phyloP scores from a whole-genome alignment of 2,329 filamentous ascomycete genomes.

The Sporothrix brunneoviolacea region DNA sequence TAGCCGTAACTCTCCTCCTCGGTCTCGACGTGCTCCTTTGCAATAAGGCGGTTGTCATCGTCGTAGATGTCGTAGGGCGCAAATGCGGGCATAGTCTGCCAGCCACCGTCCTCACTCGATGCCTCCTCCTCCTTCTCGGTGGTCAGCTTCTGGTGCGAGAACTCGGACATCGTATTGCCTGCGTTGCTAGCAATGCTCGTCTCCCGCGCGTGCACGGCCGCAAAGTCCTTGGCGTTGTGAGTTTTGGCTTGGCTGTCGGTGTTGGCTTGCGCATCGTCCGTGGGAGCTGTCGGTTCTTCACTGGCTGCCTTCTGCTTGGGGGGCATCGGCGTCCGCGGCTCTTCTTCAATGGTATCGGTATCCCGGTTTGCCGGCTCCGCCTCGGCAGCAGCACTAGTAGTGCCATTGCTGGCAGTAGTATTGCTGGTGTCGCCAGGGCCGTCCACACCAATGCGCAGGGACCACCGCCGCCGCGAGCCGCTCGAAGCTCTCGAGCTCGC shows the following conservation, averaged over 20 bases:
- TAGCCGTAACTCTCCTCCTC: constrained; percentile 64
- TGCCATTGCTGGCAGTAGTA: neutral
- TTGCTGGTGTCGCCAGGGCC: neutral
- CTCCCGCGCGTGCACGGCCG: constrained; percentile 31
- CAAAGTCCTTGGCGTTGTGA: constrained; percentile 17
- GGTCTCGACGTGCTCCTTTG: constrained; percentile 68
- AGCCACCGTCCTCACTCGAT: constrained; percentile 60
- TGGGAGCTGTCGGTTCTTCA: neutral
- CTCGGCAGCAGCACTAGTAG: neutral
- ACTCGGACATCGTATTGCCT: constrained; percentile 60
- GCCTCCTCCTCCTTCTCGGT: constrained; percentile 48
- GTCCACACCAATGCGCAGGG: constrained; percentile 8
- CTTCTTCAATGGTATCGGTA: constrained; percentile 18
- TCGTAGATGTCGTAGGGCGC: constrained; percentile 94
- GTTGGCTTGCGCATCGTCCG: neutral
- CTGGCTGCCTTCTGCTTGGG: constrained; percentile 15
- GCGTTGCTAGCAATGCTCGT: constrained; percentile 32
- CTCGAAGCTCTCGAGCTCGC: constrained; percentile 16
- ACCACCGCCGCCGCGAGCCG: constrained; percentile 11
- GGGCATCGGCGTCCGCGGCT: constrained; percentile 22
- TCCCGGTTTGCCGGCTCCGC: constrained; percentile 13
- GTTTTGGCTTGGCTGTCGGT: neutral
- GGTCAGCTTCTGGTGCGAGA: constrained; percentile 78
- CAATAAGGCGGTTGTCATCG: constrained; percentile 82
- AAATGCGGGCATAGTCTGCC: constrained; percentile 92